A percentile compares a stretch with the other conserved stretches of the same genome.
Evolutionary conservation across 2,329 filamentous ascomycete genomes (phyloP).

Genomic region (Metarhizium album): DNA sequence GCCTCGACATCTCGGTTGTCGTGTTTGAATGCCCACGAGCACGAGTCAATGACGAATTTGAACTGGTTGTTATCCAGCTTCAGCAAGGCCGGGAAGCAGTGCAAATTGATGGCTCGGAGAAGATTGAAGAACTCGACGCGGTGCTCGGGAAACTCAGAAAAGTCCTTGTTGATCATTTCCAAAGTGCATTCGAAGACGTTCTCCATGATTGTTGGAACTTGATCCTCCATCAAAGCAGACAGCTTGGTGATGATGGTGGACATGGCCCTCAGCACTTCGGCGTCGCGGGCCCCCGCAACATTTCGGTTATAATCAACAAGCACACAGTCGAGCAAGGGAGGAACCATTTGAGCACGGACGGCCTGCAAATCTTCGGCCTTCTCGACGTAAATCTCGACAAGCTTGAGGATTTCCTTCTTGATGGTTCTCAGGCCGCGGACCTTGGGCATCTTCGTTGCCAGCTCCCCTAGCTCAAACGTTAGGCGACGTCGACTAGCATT

Average conservation of each 20-base stretch:
- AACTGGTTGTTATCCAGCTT: constrained; percentile 94
- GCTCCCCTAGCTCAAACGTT: constrained; percentile 49
- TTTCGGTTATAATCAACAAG: constrained; percentile 96
- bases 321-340: constrained; percentile 88
- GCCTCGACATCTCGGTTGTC: constrained; percentile 97
- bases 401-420: constrained; percentile 98
- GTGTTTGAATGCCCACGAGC: constrained; percentile 99
- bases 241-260: constrained; percentile 95
- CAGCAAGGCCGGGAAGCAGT: constrained; percentile 89
- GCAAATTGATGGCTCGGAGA: constrained; percentile 86
- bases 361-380: constrained; percentile 94
- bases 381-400: constrained; percentile 96
- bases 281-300: constrained; percentile 87
- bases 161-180: constrained; percentile 99
- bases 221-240: constrained; percentile 94
- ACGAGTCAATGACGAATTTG: constrained; percentile 98
- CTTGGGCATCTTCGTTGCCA: constrained; percentile 95
- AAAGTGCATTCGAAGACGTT: constrained; percentile 97
- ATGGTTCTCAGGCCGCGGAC: constrained; percentile 91
- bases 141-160: constrained; percentile 97
- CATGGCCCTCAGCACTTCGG: constrained; percentile 94
- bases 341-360: constrained; percentile 87
- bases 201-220: constrained; percentile 95
- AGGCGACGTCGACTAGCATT: neutral
- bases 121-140: constrained; percentile 99